phyloP scores from a whole-genome alignment of 768 basidiomycete genomes.

The Rhizopogon roseolus region DNA sequence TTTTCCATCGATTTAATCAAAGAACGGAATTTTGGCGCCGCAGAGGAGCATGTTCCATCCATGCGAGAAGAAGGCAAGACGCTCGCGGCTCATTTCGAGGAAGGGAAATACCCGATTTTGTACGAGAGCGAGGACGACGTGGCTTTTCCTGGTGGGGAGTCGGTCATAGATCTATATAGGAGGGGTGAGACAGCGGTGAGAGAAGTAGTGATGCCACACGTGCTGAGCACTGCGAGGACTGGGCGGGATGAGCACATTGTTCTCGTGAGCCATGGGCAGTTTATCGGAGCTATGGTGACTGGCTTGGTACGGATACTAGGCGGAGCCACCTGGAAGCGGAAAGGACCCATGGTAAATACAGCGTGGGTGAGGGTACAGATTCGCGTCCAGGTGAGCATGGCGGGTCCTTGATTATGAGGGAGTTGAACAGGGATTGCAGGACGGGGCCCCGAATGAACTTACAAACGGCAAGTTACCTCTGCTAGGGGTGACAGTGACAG shows the following conservation, averaged over 20 bases:
- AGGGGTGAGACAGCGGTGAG: constrained; percentile 51
- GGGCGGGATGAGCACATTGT: constrained; percentile 47
- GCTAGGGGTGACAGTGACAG: constrained; percentile 40
- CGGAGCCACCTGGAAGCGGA: constrained; percentile 16
- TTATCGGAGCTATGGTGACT: constrained; percentile 55
- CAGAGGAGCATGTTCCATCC: constrained; percentile 55
- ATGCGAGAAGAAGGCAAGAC: constrained; percentile 21
- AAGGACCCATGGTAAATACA: constrained; percentile 49
- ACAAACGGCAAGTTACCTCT: constrained; percentile 25
- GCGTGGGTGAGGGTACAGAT: constrained; percentile 61
- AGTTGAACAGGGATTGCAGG: constrained; percentile 19
- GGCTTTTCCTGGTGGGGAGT: constrained; percentile 68
- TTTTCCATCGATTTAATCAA: constrained; percentile 39
- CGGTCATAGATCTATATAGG: constrained; percentile 51
- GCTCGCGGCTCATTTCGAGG: constrained; percentile 43
- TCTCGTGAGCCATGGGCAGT: constrained; percentile 72
- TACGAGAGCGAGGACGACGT: constrained; percentile 26
- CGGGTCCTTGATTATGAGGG: background rate
- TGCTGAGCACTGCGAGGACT: constrained; percentile 39
- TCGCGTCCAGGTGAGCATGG: constrained; percentile 36
- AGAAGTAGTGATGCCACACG: constrained; percentile 46
- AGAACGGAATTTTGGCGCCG: constrained; percentile 68
- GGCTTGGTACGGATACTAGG: constrained; percentile 42
- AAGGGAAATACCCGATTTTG: constrained; percentile 49
- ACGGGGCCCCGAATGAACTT: constrained; percentile 17